Conservation (phyloP, 2,329 filamentous ascomycete genomes). For the Arthrinium phaeospermum region DNA sequence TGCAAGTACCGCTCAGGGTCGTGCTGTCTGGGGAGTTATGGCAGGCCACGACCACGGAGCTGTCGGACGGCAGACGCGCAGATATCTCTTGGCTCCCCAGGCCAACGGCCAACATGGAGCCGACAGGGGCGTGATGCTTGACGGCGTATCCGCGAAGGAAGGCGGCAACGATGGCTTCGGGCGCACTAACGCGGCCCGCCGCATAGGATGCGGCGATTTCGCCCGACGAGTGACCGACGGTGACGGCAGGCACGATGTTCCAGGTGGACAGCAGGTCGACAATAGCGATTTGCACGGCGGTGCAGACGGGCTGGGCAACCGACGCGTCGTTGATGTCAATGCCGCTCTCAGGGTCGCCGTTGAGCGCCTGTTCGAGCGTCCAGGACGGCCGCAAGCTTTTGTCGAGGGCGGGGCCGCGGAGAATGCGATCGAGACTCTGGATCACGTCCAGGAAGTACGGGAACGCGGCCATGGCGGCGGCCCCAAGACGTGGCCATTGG, state of each 20-base stretch:
- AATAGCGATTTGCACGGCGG: constrained; percentile 49
- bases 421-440: constrained; percentile 24
- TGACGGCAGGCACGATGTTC: constrained; percentile 41
- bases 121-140: constrained; percentile 18
- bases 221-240: constrained; percentile 45
- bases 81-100: constrained; percentile 29
- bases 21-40: constrained; percentile 51
- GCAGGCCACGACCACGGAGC: constrained; percentile 41
- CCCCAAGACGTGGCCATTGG: constrained; percentile 22
- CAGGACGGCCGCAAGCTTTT: too few species aligned
- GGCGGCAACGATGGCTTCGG: constrained; percentile 35
- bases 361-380: too few species aligned
- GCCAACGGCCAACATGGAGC: constrained; percentile 41
- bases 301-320: constrained; percentile 46
- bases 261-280: constrained; percentile 47
- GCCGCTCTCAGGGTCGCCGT: too few species aligned
- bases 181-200: constrained; percentile 33
- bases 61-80: constrained; percentile 22
- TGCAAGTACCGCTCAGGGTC: constrained; percentile 54
- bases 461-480: constrained; percentile 16
- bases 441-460: constrained; percentile 22
- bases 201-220: constrained; percentile 54
- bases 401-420: not conserved
- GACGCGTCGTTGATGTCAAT: constrained; percentile 22
- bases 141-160: constrained; percentile 34